These are phyloP conservation scores for Erodium maritimum DNA, from an alignment of 345 rosid genomes.

Conservation along the genomic window DNA sequence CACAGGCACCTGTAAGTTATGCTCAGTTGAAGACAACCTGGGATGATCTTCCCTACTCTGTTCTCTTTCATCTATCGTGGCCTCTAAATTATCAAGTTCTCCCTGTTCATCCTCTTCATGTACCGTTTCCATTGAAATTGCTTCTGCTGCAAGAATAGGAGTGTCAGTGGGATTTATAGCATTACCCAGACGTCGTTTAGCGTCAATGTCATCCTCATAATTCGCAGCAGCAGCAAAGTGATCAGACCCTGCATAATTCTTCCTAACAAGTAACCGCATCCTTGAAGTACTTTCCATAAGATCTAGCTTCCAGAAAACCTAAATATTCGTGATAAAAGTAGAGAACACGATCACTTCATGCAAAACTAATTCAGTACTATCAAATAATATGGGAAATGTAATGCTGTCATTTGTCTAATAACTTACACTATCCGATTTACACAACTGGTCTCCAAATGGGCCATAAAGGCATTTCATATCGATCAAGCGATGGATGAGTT, in stretches of 20 bases:
- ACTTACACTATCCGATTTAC: conserved; percentile 56
- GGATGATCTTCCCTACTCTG: conserved; percentile 29
- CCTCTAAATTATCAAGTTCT: conserved; percentile 50
- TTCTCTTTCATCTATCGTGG: conserved; percentile 29
- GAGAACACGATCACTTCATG: not conserved
- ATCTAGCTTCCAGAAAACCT: conserved; percentile 98
- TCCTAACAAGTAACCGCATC: conserved; percentile 84
- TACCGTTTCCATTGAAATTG: conserved; percentile 56
- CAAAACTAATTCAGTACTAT: not conserved
- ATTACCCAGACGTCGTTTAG: conserved; percentile 31
- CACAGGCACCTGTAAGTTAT: conserved; percentile 29
- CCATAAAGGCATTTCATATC: conserved; percentile 85
- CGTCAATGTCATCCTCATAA: conserved; percentile 51
- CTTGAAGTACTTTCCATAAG: conserved; percentile 88
- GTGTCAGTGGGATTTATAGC: conserved; percentile 42
- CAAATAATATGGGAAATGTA: not conserved
- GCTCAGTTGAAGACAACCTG: conserved; percentile 38
- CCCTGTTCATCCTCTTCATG: conserved; percentile 75
- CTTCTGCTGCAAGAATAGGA: conserved; percentile 78
- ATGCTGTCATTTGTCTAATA: not conserved
- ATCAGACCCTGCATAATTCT: conserved; percentile 71
- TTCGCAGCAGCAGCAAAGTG: conserved; percentile 94
- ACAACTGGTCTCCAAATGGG: conserved; percentile 47
- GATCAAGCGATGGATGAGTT: conserved; percentile 70
- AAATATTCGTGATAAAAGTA: conserved; percentile 10